A percentile compares a stretch with the other conserved stretches of the same genome.
These are phyloP conservation scores for Solanum sparsipilum DNA, from an alignment of 257 asterid genomes.

Conservation along the genomic window DNA sequence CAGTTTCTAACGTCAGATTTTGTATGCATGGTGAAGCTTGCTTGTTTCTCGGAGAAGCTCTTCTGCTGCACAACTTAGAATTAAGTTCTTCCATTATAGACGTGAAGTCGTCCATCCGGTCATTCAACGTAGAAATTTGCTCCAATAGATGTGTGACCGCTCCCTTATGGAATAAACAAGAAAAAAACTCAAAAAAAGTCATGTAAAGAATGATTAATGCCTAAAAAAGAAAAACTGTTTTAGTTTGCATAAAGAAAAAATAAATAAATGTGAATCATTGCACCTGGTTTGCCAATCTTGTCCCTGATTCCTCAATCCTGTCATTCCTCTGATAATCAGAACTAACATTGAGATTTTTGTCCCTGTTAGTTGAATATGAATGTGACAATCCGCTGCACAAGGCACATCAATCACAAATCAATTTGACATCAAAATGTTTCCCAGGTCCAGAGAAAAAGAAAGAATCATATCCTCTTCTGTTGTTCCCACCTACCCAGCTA, in stretches of 20 bases:
- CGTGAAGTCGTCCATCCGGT: conserved; percentile 87
- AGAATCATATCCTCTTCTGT: neutral
- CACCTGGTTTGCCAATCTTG: conserved; percentile 44
- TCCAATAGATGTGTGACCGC: conserved; percentile 65
- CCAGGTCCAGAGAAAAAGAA: neutral
- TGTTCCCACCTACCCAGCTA: neutral
- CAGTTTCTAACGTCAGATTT: conserved; percentile 37
- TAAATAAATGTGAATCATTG: neutral
- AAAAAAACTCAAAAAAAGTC: neutral
- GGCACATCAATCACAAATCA: neutral
- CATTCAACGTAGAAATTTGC: conserved; percentile 72
- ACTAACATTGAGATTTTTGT: conserved; percentile 29
- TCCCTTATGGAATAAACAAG: conserved; percentile 29
- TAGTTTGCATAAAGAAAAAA: neutral
- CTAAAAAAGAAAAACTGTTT: neutral
- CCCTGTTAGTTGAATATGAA: conserved; percentile 73
- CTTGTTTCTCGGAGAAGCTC: conserved; percentile 37
- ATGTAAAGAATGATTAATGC: neutral
- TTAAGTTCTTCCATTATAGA: conserved; percentile 64
- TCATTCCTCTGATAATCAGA: conserved; percentile 34
- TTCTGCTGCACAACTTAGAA: conserved; percentile 42
- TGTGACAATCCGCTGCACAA: conserved; percentile 73
- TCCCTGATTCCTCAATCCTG: conserved; percentile 29
- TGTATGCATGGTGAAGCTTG: conserved; percentile 43
- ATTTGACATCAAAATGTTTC: neutral